Percentiles rank a stretch among this genome's conserved stretches.
These are phyloP conservation scores for Penicillium sp. DNA, from an alignment of 2,329 filamentous ascomycete species.

Conservation along the genomic window DNA sequence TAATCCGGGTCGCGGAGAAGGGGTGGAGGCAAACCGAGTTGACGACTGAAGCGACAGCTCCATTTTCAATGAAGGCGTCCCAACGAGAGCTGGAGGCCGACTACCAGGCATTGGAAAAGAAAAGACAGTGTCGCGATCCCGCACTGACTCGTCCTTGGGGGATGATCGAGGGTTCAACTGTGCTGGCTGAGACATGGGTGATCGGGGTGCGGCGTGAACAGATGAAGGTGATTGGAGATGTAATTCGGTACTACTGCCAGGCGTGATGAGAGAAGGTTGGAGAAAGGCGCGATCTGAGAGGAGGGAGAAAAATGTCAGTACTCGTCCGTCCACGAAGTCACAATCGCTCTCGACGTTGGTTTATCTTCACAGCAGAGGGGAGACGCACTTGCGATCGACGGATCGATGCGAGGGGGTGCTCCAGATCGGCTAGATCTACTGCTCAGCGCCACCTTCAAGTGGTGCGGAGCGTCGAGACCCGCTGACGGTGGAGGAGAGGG, in stretches of 20 bases:
- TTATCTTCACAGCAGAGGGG: neutral
- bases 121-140: conserved; percentile 49
- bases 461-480: conserved; percentile 20
- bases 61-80: conserved; percentile 19
- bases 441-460: conserved; percentile 17
- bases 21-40: conserved; percentile 15
- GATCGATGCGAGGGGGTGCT: conserved; percentile 52
- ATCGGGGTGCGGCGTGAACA: conserved; percentile 44
- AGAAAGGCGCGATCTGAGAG: conserved; percentile 36
- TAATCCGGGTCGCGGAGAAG: conserved; percentile 12
- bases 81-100: conserved; percentile 19
- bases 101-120: conserved; percentile 45
- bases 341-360: too few relatives aligned
- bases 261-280: conserved; percentile 56
- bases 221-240: conserved; percentile 60
- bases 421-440: conserved; percentile 42
- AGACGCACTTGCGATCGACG: conserved; percentile 52
- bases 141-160: conserved; percentile 40
- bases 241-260: conserved; percentile 56
- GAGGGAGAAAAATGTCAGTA: conserved; percentile 3
- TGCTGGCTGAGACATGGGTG: conserved; percentile 31
- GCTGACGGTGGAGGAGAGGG: conserved; percentile 27
- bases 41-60: conserved; percentile 7
- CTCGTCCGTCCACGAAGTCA: neutral
- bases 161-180: conserved; percentile 34